Evolutionary conservation across 345 rosid species (phyloP).

Genomic region (Syzygium aqueum): DNA sequence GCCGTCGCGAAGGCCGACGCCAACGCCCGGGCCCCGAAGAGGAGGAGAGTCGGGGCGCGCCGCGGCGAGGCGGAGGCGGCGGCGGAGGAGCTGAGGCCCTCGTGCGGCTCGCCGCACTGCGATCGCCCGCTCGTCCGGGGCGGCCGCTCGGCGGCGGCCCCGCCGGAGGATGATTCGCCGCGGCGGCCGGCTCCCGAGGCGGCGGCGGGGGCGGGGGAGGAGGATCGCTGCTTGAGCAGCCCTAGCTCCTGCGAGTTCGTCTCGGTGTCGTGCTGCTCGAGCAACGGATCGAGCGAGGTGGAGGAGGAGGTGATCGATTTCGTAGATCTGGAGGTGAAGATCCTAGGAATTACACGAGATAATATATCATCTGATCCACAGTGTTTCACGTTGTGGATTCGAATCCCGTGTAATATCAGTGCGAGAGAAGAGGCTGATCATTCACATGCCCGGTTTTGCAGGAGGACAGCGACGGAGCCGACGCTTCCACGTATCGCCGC

Average conservation of each 20-base stretch:
- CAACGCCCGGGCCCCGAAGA: background rate
- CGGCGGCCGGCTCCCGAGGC: background rate
- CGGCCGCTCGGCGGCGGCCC: background rate
- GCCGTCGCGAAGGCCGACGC: background rate
- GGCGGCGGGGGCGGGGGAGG: background rate
- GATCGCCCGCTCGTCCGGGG: background rate
- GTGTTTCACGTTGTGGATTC: background rate
- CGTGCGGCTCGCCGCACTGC: background rate
- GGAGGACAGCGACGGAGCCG: slow-evolving; percentile 37
- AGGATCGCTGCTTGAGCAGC: slow-evolving; percentile 17
- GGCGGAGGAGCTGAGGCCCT: background rate
- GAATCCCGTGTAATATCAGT: slow-evolving; percentile 12
- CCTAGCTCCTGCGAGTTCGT: slow-evolving; percentile 17
- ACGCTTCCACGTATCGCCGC: slow-evolving; percentile 33
- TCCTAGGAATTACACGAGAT: background rate
- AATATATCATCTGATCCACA: background rate
- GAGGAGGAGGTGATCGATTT: slow-evolving; percentile 9
- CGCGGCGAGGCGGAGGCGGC: slow-evolving; percentile 4
- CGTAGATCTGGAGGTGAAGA: slow-evolving; percentile 8
- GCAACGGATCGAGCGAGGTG: slow-evolving; percentile 35
- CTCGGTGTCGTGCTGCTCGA: slow-evolving; percentile 47
- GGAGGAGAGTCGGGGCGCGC: slow-evolving; percentile 4
- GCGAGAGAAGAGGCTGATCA: background rate
- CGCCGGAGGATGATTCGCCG: background rate
- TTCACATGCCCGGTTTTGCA: slow-evolving; percentile 3